Evolutionary conservation across 805 yeast species (phyloP), one percentile per base, ranked within the genome.

Genomic region (Saccharomycopsis sp.): DNA sequence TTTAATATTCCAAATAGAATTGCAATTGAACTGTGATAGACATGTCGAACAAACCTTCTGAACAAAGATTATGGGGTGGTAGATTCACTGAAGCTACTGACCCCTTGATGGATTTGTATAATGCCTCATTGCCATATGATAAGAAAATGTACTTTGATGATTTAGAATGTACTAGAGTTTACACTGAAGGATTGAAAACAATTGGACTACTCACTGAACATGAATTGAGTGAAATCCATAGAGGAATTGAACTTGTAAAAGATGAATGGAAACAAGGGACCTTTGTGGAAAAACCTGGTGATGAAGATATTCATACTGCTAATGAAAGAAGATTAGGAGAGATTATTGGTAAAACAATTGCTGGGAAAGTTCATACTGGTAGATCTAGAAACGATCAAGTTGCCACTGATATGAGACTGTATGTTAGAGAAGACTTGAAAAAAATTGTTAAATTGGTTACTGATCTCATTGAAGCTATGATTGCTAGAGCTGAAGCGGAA

Each of bases 321-420:
- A 93, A 93, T 61, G 99, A 93, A 69, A 85, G 99, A 68, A 76
- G 98, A 59, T 71, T 93, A 52, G 98, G 99, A 40, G 99, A 93
- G 67, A 69, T 93, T 43, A 93, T 93, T 57, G 99, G 98, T 45
- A 80, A 79, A 57, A 79, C 78, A 44, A 90, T 93, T 60, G 85
- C 97, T 13, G 99, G 99, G 33, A 93, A 93, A 59, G 97, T 93
- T 24, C 99, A 93, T 64, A 93, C 99, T n/a, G 99, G 99, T 51
- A 79, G 99, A 61, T 85, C 96, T 38, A 81, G 99, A 74, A 93
- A 93, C 59, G 99, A 93, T 64, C 99, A 93, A 70, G 97, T 89
- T 41, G 98, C 96, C 38, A 90, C 97, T n/a, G 98, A 93, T 61
- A 86, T 93, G 95, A 77, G 99, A 64, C 77, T 93, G 22, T 90